These are phyloP conservation scores for Chionographis japonica DNA, from an alignment of 106 monocot genomes.

Conservation along the genomic window DNA sequence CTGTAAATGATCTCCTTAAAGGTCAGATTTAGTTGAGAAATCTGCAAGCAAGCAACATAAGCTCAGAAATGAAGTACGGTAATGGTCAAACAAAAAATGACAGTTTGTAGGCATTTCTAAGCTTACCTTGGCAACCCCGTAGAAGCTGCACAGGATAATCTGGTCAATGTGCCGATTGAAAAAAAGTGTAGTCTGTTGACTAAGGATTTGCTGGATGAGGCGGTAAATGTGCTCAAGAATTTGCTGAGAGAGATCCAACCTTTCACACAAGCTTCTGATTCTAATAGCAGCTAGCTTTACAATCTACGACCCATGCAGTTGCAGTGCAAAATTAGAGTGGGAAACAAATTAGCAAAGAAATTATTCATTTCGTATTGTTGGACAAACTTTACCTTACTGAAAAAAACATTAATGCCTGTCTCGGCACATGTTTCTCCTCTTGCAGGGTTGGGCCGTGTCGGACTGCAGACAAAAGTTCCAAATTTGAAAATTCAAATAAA, in stretches of 20 bases:
- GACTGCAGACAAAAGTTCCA: constrained; percentile 41
- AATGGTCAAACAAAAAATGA: not conserved
- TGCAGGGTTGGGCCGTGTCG: constrained; percentile 76
- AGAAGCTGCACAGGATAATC: constrained; percentile 87
- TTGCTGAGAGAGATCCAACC: constrained; percentile 66
- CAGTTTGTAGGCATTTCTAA: not conserved
- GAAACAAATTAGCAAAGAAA: not conserved
- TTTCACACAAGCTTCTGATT: constrained; percentile 89
- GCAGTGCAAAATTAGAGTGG: not conserved
- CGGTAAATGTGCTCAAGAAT: constrained; percentile 62
- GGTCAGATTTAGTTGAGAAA: constrained; percentile 67
- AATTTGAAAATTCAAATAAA: not conserved
- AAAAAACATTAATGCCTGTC: constrained; percentile 80
- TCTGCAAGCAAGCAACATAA: constrained; percentile 30
- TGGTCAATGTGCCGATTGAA: constrained; percentile 98
- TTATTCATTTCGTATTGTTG: not conserved
- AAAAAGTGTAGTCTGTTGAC: constrained; percentile 60
- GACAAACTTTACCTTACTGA: constrained; percentile 58
- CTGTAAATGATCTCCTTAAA: constrained; percentile 95
- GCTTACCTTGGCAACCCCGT: constrained; percentile 85
- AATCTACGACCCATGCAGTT: constrained; percentile 33
- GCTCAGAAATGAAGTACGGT: not conserved
- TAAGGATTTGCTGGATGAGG: constrained; percentile 84
- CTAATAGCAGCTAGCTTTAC: constrained; percentile 80
- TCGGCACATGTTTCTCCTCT: constrained; percentile 89